These are phyloP conservation scores for Halocafeteria seosinensis DNA, from an alignment of 108 stramenopile species.

Conservation along the genomic window DNA sequence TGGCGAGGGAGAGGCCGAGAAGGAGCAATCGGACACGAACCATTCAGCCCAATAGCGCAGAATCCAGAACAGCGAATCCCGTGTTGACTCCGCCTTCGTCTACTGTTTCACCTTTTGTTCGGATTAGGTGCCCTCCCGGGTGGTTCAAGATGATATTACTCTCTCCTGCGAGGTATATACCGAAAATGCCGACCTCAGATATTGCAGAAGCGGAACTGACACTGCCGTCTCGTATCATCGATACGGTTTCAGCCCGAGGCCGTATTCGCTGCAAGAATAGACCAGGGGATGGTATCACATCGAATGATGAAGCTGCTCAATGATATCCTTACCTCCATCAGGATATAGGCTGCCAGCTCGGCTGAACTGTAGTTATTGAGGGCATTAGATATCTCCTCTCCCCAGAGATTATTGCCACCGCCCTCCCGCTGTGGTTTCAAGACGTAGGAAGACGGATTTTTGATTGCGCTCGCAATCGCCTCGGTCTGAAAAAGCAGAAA, in stretches of 20 bases:
- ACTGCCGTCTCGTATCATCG: conserved; percentile 7
- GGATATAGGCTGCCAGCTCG: conserved; percentile 20
- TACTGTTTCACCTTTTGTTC: conserved; percentile 33
- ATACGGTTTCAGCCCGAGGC: conserved; percentile 1
- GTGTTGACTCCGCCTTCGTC: conserved; percentile 53
- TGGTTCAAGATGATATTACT: conserved; percentile 24
- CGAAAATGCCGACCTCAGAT: conserved; percentile 40
- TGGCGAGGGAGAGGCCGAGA: too few species aligned
- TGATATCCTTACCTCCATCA: conserved; percentile 36
- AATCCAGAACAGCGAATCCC: conserved; percentile 38
- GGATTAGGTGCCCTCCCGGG: conserved; percentile 27
- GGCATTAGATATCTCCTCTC: conserved; percentile 35
- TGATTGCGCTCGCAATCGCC: too few species aligned
- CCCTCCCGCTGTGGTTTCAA: conserved; percentile 97
- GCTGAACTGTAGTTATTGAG: conserved; percentile 2
- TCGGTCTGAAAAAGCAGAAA: too few species aligned
- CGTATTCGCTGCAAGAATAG: conserved; percentile 26
- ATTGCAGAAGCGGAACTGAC: conserved; percentile 4
- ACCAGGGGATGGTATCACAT: too few species aligned
- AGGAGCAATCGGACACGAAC: too few species aligned
- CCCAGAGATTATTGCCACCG: conserved; percentile 92
- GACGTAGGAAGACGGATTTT: conserved; percentile 56
- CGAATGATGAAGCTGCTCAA: too few species aligned
- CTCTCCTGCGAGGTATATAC: conserved; percentile 9
- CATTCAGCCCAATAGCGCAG: conserved; percentile 19